These are phyloP conservation scores for Cytospora piceicola DNA, from an alignment of 2,329 filamentous ascomycete species.

Conservation along the genomic window DNA sequence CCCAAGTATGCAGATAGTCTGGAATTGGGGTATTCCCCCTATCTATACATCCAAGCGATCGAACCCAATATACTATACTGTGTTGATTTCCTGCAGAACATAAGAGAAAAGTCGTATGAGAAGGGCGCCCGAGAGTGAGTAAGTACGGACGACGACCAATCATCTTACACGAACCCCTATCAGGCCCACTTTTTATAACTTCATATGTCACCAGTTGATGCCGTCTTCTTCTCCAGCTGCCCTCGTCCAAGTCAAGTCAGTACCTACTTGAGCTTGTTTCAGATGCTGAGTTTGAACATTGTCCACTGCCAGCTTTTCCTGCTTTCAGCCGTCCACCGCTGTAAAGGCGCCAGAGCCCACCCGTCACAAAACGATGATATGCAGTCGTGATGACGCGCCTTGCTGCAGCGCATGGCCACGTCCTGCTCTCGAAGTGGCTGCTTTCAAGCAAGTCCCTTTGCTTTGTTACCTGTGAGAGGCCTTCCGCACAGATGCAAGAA, in stretches of 20 bases:
- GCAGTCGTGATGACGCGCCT: not conserved
- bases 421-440: not conserved
- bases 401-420: not conserved
- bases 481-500: not conserved
- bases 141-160: not conserved
- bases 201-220: too few relatives aligned
- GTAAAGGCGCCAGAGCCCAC: not conserved
- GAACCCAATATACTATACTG: too few relatives aligned
- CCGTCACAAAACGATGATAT: not conserved
- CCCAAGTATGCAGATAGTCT: too few relatives aligned
- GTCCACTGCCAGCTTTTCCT: not conserved
- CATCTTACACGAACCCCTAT: not conserved
- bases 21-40: too few relatives aligned
- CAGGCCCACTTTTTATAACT: not conserved
- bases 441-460: not conserved
- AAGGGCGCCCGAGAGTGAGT: too few relatives aligned
- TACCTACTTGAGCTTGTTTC: not conserved
- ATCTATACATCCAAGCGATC: too few relatives aligned
- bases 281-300: not conserved
- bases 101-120: too few relatives aligned
- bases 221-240: not conserved
- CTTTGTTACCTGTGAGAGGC: not conserved
- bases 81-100: too few relatives aligned
- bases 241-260: not conserved
- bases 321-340: not conserved